Base-by-base conservation (phyloP, 192 early-diverging fungal genomes). In the Diversispora eburnea region DNA sequence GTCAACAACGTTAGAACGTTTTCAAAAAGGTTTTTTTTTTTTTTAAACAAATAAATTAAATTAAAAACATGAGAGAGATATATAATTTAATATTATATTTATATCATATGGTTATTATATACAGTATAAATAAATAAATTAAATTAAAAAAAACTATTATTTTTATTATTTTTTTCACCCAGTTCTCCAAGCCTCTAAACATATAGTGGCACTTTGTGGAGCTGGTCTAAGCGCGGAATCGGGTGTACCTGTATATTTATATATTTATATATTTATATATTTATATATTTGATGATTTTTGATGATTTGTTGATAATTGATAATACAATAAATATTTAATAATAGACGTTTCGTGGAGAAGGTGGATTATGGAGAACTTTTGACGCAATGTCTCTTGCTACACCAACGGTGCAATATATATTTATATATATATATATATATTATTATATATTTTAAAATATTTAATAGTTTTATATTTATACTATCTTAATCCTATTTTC, bases 281-380 rank as follows among this genome's bases (percentile, higher is more conserved):
- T 19, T n/a, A 22, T 17, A 49, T 15, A 25, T 20, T 67, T 2
- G 6, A 33, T 33, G 25, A 33, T 33, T 33, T 33, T 33, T 33
- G 25, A 33, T 33, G 25, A 33, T 33, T 33, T 52, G 3, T 67
- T 19, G 8, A 15, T 13, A 15, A 15, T 5, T 39, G 49, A 22
- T 68, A 8, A 13, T 45, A 5, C 47, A 66, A 19, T 46, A 4
- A 13, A 46, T 17, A 66, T 33, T 1, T 43, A 5, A 7, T 12
- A 33, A 19, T 73, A 73, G 71, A 73, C 71, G 10, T 73, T 73
- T 48, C 52, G 71, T 4, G 71, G 71, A 15, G 58, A 73, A 51
- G 71, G 71, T 39, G 71, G 71, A 2, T 39, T 9, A 3, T 73
- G 71, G 71, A 48, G 71, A 51, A 59, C 12, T 49, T 49, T 51